phyloP scores from a whole-genome alignment of 2,329 filamentous ascomycete genomes.

The Boeremia exigua region DNA sequence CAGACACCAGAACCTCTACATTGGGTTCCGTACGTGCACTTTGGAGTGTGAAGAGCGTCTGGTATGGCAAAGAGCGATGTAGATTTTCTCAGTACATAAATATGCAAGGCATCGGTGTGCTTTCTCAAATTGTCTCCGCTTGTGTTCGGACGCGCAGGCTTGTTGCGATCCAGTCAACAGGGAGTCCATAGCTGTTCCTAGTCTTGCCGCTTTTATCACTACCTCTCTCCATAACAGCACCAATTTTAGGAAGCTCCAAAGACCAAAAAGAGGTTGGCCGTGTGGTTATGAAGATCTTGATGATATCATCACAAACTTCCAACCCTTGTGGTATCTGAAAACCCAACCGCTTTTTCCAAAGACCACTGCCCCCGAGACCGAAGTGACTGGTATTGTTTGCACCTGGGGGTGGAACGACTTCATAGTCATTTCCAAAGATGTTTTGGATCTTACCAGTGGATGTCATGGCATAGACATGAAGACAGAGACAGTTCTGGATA shows the following conservation, averaged over 20 bases:
- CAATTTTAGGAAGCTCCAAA: not conserved
- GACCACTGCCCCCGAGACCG: too few species aligned
- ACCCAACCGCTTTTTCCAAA: not conserved
- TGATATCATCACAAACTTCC: not conserved
- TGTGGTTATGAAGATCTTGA: not conserved
- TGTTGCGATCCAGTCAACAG: not conserved
- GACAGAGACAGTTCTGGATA: too few species aligned
- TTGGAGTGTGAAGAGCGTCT: not conserved
- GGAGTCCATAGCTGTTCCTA: not conserved
- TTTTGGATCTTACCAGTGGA: not conserved
- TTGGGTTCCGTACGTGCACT: conserved; percentile 1
- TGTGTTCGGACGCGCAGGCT: not conserved
- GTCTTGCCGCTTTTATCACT: too few species aligned
- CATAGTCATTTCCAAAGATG: not conserved
- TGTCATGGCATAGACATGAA: not conserved
- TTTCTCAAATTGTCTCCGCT: not conserved
- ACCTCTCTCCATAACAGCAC: too few species aligned
- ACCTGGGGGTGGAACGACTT: not conserved
- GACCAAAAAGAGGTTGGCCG: not conserved
- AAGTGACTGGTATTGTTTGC: not conserved
- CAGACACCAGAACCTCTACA: not conserved
- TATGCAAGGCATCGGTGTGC: too few species aligned
- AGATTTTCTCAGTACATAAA: too few species aligned
- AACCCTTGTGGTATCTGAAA: not conserved
- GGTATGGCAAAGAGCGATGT: too few species aligned